These are phyloP conservation scores for Annulohypoxylon maeteangense DNA, from an alignment of 495 filamentous ascomycete species.

Conservation along the genomic window DNA sequence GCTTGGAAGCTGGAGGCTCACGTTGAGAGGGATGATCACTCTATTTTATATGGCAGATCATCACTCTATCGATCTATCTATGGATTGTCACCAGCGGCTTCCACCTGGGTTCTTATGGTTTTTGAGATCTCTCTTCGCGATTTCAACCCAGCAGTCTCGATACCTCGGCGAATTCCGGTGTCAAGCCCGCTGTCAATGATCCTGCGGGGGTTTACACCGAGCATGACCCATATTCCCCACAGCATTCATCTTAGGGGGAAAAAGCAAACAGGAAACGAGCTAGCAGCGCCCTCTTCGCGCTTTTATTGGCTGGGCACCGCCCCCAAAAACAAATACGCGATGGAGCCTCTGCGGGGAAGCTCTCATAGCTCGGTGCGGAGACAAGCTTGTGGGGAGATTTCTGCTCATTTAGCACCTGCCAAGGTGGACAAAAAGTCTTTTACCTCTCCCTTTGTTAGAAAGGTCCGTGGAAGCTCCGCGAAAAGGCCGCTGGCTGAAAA, in stretches of 20 bases:
- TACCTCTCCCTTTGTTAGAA: not conserved
- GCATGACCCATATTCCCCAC: slow-evolving; percentile 24
- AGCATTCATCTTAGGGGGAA: slow-evolving; percentile 9
- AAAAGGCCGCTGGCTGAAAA: slow-evolving; percentile 30
- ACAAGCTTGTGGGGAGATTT: slow-evolving; percentile 9
- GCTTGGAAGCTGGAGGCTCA: not conserved
- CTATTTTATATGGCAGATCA: not conserved
- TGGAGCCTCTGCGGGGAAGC: slow-evolving; percentile 35
- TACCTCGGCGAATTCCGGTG: slow-evolving; percentile 23
- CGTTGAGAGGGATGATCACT: not conserved
- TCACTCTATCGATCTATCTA: not conserved
- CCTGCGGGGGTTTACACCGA: slow-evolving; percentile 17
- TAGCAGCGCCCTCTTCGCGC: not conserved
- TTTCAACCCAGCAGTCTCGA: slow-evolving; percentile 3
- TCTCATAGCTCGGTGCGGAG: slow-evolving; percentile 30
- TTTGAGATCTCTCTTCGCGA: not conserved
- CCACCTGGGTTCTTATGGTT: not conserved
- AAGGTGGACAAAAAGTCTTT: not conserved
- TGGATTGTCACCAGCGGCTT: not conserved
- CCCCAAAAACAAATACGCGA: not conserved
- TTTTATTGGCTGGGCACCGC: slow-evolving; percentile 14
- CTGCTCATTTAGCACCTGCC: not conserved
- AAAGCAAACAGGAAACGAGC: slow-evolving; percentile 12
- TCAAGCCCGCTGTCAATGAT: slow-evolving; percentile 4
- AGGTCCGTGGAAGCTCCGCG: slow-evolving; percentile 44